Evolutionary conservation across 257 asterid genomes (phyloP).

Genomic region (Nicotiana paniculata): DNA sequence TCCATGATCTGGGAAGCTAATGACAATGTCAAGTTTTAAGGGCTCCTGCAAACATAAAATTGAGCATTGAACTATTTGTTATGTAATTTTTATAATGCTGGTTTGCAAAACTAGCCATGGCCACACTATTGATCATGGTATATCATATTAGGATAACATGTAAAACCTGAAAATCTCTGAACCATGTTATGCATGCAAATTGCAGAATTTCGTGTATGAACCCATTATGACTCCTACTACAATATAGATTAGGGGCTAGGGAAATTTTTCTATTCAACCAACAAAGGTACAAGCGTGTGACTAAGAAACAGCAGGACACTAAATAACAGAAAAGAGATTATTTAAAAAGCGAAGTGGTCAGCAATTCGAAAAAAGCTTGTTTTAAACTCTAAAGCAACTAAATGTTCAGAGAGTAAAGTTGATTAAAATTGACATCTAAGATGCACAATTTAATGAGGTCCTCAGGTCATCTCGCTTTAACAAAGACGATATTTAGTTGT

Average conservation of each 20-base stretch:
- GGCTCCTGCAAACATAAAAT: conserved; percentile 54
- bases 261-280: background rate
- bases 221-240: background rate
- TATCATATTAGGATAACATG: background rate
- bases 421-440: background rate
- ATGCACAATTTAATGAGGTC: background rate
- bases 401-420: background rate
- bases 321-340: background rate
- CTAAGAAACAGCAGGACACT: background rate
- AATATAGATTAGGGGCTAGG: background rate
- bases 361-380: background rate
- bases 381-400: background rate
- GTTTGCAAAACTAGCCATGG: background rate
- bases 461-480: too few species aligned
- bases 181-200: background rate
- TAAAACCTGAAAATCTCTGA: background rate
- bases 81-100: background rate
- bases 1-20: conserved; percentile 90
- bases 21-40: conserved; percentile 66
- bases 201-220: background rate
- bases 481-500: too few species aligned
- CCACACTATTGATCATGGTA: background rate
- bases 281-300: background rate
- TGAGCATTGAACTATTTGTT: background rate
- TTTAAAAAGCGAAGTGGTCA: background rate